These are phyloP conservation scores for Penicillium argentinense DNA, from an alignment of 495 filamentous ascomycete genomes.

Conservation along the genomic window DNA sequence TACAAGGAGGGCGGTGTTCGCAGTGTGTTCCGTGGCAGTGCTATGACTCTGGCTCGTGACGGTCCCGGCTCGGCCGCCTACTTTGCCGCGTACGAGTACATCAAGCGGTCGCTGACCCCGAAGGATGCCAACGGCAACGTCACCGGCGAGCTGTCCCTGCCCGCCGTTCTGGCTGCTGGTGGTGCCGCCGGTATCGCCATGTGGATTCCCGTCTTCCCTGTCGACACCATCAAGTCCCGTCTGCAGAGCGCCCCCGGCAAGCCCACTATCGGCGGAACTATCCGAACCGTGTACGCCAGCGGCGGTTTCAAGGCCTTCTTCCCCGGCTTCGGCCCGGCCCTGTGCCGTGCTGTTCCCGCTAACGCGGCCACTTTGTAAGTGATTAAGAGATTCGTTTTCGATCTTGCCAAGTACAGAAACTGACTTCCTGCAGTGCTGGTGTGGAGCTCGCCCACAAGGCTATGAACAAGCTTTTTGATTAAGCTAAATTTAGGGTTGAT, in stretches of 20 bases:
- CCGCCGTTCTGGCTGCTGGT: slow-evolving; percentile 82
- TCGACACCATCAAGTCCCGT: slow-evolving; percentile 94
- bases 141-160: slow-evolving; percentile 67
- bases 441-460: slow-evolving; percentile 81
- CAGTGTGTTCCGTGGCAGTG: slow-evolving; percentile 86
- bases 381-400: not conserved
- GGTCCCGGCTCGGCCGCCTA: slow-evolving; percentile 92
- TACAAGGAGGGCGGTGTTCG: slow-evolving; percentile 88
- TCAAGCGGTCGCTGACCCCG: slow-evolving; percentile 86
- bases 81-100: slow-evolving; percentile 94
- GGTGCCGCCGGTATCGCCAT: slow-evolving; percentile 93
- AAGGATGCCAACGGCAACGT: slow-evolving; percentile 74
- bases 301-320: slow-evolving; percentile 95
- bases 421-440: slow-evolving; percentile 54
- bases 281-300: slow-evolving; percentile 71
- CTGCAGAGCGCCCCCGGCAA: slow-evolving; percentile 90
- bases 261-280: slow-evolving; percentile 76
- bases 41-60: slow-evolving; percentile 90
- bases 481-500: slow-evolving; percentile 15
- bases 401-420: not conserved
- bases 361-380: slow-evolving; percentile 74
- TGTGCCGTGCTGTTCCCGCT: slow-evolving; percentile 90
- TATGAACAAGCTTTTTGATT: slow-evolving; percentile 70
- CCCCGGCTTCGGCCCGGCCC: slow-evolving; percentile 89
- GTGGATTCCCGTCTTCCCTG: slow-evolving; percentile 98